Conservation (phyloP, 768 basidiomycete genomes). For the Pulveroboletus sp. region DNA sequence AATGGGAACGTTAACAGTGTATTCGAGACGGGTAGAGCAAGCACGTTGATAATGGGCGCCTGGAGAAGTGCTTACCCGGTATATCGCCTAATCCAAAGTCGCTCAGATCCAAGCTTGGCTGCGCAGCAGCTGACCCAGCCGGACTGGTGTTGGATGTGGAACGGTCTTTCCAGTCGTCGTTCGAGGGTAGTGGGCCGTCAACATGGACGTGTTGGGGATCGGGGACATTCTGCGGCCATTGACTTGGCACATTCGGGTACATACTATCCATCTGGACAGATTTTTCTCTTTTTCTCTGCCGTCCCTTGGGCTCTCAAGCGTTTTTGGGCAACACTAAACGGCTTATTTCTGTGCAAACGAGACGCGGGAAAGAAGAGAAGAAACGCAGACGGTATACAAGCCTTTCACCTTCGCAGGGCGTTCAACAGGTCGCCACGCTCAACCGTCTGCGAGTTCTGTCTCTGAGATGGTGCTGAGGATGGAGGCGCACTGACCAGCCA, state of each 20-base stretch:
- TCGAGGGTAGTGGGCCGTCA: constrained; percentile 27
- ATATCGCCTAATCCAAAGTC: constrained; percentile 42
- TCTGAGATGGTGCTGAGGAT: constrained; percentile 38
- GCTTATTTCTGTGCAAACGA: constrained; percentile 44
- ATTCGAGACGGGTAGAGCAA: not conserved
- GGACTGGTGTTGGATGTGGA: constrained; percentile 19
- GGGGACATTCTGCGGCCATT: constrained; percentile 38
- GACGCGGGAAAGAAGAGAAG: constrained; percentile 33
- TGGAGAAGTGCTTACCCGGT: constrained; percentile 37
- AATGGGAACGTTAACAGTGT: constrained; percentile 8
- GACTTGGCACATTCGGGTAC: constrained; percentile 42
- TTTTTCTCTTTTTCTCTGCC: constrained; percentile 36
- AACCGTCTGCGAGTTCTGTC: constrained; percentile 37
- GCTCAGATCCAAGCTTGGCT: constrained; percentile 37
- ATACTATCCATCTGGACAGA: constrained; percentile 41
- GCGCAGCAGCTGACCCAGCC: constrained; percentile 29
- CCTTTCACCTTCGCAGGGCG: constrained; percentile 38
- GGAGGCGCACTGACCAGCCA: constrained; percentile 31
- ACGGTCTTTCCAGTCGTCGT: constrained; percentile 40
- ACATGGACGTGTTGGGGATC: constrained; percentile 30
- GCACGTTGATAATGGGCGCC: constrained; percentile 24
- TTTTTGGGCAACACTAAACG: constrained; percentile 39
- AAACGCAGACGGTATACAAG: constrained; percentile 36
- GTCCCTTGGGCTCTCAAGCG: constrained; percentile 39
- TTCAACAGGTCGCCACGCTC: constrained; percentile 31